These are phyloP conservation scores for Datura wrightii DNA, from an alignment of 257 asterid genomes.

Conservation along the genomic window DNA sequence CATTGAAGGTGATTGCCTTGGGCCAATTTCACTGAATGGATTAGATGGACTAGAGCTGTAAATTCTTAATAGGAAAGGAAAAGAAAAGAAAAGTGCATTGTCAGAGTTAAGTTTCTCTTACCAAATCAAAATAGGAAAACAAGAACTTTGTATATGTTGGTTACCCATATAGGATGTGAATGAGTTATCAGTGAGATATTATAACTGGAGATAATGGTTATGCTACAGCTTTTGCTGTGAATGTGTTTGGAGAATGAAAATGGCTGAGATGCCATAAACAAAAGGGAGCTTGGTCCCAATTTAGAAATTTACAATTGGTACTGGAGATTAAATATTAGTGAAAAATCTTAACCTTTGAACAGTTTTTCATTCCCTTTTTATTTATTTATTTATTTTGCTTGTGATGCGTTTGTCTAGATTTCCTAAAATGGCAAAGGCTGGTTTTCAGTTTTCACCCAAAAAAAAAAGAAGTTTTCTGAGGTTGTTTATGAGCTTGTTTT, in stretches of 20 bases:
- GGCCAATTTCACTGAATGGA: slow-evolving; percentile 74
- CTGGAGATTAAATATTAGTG: neutral
- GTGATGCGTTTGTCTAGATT: no score
- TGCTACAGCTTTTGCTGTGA: slow-evolving; percentile 2
- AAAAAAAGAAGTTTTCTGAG: no score
- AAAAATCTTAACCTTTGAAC: neutral
- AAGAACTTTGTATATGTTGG: slow-evolving; percentile 13
- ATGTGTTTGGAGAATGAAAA: neutral
- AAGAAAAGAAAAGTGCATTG: slow-evolving; percentile 9
- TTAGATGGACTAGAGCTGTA: slow-evolving; percentile 60
- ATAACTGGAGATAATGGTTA: neutral
- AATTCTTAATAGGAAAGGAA: slow-evolving; percentile 13
- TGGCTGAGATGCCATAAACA: neutral
- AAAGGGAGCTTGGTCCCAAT: no score
- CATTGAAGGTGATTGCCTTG: slow-evolving; percentile 65
- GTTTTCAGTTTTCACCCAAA: no score
- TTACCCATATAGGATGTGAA: neutral
- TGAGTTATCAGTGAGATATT: neutral
- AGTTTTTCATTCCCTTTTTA: neutral
- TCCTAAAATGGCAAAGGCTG: no score
- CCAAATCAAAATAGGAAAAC: slow-evolving; percentile 22
- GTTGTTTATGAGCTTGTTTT: no score
- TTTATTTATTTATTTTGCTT: no score
- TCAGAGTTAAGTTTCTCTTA: neutral
- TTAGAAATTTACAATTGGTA: slow-evolving; percentile 2